phyloP scores from a whole-genome alignment of 176 grass and related monocot species.

The Juncus inflexus region DNA sequence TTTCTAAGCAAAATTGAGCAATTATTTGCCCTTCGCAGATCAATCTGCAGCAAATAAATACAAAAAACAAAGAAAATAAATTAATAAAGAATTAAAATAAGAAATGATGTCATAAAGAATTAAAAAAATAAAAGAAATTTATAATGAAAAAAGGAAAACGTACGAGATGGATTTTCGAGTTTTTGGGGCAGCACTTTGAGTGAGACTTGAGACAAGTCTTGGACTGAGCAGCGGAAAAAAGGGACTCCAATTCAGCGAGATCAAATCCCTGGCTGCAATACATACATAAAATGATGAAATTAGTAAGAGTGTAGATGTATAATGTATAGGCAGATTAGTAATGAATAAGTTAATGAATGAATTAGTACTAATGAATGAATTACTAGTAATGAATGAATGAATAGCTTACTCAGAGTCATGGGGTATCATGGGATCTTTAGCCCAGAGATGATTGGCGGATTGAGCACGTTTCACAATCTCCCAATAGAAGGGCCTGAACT shows the following conservation, averaged over 20 bases:
- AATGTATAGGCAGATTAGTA: too few species aligned
- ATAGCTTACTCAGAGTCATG: conserved; percentile 42
- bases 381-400: too few species aligned
- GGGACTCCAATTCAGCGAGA: conserved; percentile 88
- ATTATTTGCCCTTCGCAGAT: conserved; percentile 92
- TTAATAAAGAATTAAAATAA: too few species aligned
- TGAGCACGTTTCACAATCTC: too few species aligned
- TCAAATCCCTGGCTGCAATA: conserved; percentile 82
- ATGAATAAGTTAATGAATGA: too few species aligned
- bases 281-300: not conserved
- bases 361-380: too few species aligned
- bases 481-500: too few species aligned
- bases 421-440: conserved; percentile 52
- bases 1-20: conserved; percentile 99
- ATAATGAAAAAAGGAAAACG: not conserved
- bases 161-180: conserved; percentile 95
- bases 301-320: not conserved
- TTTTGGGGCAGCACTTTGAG: conserved; percentile 59
- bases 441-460: conserved; percentile 13
- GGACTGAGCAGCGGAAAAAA: conserved; percentile 74
- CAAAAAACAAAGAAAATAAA: not conserved
- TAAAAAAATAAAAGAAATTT: too few species aligned
- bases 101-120: too few species aligned
- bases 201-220: conserved; percentile 53
- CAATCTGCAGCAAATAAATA: conserved; percentile 52